These are phyloP conservation scores for Acanthamoeba pearcei DNA, from an alignment of 208 protist species.

Conservation along the genomic window DNA sequence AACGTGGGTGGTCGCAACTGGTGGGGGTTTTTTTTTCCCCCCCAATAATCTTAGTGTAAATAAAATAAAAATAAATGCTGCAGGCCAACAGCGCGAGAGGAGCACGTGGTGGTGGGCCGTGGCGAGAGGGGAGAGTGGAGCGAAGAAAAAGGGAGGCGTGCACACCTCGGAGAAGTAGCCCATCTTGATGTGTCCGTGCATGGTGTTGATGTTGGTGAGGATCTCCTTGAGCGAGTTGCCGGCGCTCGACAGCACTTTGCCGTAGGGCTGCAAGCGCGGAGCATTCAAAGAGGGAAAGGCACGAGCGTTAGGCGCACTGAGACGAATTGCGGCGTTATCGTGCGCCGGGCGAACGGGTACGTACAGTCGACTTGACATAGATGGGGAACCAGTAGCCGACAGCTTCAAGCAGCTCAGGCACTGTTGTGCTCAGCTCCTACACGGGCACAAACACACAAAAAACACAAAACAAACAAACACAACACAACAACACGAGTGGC, in stretches of 20 bases:
- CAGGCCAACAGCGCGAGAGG: no score
- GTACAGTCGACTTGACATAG: slow-evolving; percentile 47
- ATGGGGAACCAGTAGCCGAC: slow-evolving; percentile 66
- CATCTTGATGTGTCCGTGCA: slow-evolving; percentile 70
- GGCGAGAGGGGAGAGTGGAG: background rate
- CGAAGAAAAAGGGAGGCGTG: no score
- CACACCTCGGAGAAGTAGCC: slow-evolving; percentile 66
- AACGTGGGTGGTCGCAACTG: slow-evolving; percentile 25
- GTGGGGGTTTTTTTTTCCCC: no score
- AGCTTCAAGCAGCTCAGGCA: slow-evolving; percentile 45
- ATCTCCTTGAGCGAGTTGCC: slow-evolving; percentile 71
- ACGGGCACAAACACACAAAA: background rate
- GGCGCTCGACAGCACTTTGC: slow-evolving; percentile 47
- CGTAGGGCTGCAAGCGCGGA: slow-evolving; percentile 10
- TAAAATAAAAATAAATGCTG: no score
- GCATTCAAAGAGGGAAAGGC: no score
- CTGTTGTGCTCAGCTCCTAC: background rate
- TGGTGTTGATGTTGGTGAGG: slow-evolving; percentile 74
- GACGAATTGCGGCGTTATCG: no score
- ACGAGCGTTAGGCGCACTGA: no score
- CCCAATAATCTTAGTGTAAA: no score
- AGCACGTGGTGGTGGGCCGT: no score
- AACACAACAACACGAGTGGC: background rate
- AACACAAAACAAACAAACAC: background rate
- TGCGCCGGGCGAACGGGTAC: background rate